phyloP scores from a whole-genome alignment of 2,329 filamentous ascomycete genomes.

The Berkeleyomyces rouxiae region DNA sequence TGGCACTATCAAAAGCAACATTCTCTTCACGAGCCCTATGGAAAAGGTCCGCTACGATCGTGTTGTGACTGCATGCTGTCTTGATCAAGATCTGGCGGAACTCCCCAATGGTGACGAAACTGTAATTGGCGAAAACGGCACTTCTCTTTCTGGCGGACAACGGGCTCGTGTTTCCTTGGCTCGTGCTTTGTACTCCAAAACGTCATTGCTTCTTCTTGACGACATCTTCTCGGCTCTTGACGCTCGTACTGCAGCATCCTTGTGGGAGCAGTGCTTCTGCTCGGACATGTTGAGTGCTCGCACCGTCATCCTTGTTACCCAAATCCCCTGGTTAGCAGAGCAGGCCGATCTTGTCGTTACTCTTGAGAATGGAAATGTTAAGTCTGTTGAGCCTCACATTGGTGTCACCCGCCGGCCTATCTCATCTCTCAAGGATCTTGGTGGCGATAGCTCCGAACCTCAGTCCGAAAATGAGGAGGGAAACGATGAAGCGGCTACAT shows the following conservation, averaged over 20 bases:
- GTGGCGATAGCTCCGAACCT: slow-evolving; percentile 16
- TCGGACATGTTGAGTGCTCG: slow-evolving; percentile 35
- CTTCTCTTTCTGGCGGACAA: slow-evolving; percentile 39
- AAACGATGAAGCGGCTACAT: not conserved
- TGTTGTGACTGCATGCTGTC: slow-evolving; percentile 38
- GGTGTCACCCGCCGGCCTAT: slow-evolving; percentile 25
- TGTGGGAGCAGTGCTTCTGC: slow-evolving; percentile 43
- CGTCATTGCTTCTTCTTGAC: slow-evolving; percentile 38
- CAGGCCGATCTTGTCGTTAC: slow-evolving; percentile 32
- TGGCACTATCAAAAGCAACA: slow-evolving; percentile 37
- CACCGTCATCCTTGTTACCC: slow-evolving; percentile 40
- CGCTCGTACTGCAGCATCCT: slow-evolving; percentile 36
- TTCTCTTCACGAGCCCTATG: slow-evolving; percentile 35
- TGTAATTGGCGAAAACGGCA: slow-evolving; percentile 36
- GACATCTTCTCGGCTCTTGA: slow-evolving; percentile 44
- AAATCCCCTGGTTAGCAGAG: slow-evolving; percentile 35
- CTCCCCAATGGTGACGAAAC: slow-evolving; percentile 35
- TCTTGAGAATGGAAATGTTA: slow-evolving; percentile 30
- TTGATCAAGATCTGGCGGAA: slow-evolving; percentile 33
- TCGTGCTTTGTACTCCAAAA: slow-evolving; percentile 39
- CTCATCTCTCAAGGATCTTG: slow-evolving; percentile 19
- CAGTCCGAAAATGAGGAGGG: slow-evolving; percentile 1
- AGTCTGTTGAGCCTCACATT: slow-evolving; percentile 27
- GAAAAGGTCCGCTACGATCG: slow-evolving; percentile 36
- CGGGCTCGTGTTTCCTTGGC: slow-evolving; percentile 40